Evolutionary conservation across 495 filamentous ascomycete genomes (phyloP), one percentile per base, ranked within the genome.

Genomic region (Bacidia gigantensis): DNA sequence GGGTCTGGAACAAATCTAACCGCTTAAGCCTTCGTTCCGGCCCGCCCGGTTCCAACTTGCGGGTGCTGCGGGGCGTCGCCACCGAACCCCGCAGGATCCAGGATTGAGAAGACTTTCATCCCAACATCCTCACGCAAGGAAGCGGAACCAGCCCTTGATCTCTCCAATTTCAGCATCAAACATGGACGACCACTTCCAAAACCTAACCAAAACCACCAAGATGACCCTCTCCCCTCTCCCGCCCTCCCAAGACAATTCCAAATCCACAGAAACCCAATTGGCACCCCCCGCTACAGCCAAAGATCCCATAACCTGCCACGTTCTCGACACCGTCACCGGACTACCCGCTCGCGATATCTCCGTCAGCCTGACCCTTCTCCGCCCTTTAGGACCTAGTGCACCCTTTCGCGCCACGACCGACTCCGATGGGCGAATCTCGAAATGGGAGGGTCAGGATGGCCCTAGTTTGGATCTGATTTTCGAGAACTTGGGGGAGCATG

Each of bases 351-450:
- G 76, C 25, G 66, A 69, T 56, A 71, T 85, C 55, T 64, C 73
- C 41, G 78, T 78, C 40, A 71, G 69, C 10, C 67, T 83, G 48
- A 78, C 71, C 0, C 70, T 80, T 26, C 49, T 68, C 55, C 46
- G 55, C 39, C 51, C 60, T 50, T 43, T 55, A 21, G 54, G 57
- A 42, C 56, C 67, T 25, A 53, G 63, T 22, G 60, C 69, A 23
- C 69, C 69, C 48, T 85, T 81, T 68, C 77, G 72, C 40, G 82
- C 79, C 23, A 72, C 67, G 7, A 97, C 92, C 51, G 83, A 94
- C 69, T 70, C 77, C 56, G 92, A 98, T 69, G 92, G 92, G 54
- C 81, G 92, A 49, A 80, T 98, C 58, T 78, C 78, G 21, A 70
- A 70, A 41, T 98, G 92, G 92, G 75, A 75, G 20, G 59, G 22